These are phyloP conservation scores for Physaria fendleri DNA, from an alignment of 345 rosid species.

Conservation along the genomic window DNA sequence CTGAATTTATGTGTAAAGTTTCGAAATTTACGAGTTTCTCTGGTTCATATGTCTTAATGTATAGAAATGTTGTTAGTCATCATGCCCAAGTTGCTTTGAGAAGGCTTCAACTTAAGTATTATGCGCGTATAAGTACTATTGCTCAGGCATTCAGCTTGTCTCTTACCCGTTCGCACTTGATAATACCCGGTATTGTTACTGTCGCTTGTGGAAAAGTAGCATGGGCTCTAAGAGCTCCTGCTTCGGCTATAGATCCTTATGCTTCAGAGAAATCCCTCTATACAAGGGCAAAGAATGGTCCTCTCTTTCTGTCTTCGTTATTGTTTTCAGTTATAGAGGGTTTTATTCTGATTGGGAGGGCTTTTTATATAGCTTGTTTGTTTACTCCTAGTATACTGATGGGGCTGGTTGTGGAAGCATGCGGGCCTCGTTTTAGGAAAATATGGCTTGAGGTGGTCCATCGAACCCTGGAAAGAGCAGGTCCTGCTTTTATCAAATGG, in stretches of 20 bases:
- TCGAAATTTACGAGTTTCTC: background rate
- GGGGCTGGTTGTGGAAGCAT: slow-evolving; percentile 67
- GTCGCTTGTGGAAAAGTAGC: slow-evolving; percentile 57
- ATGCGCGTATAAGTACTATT: slow-evolving; percentile 40
- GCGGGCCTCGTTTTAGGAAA: slow-evolving; percentile 64
- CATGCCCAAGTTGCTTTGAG: slow-evolving; percentile 62
- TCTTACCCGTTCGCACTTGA: slow-evolving; percentile 58
- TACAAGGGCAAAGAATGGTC: slow-evolving; percentile 73
- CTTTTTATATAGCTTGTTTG: slow-evolving; percentile 58
- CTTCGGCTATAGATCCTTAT: slow-evolving; percentile 44
- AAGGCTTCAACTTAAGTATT: slow-evolving; percentile 45
- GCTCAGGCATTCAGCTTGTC: slow-evolving; percentile 87
- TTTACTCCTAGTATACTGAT: slow-evolving; percentile 70
- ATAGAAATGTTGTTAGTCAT: slow-evolving; percentile 37
- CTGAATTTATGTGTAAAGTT: slow-evolving; percentile 2
- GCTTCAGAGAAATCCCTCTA: slow-evolving; percentile 50
- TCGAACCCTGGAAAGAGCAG: slow-evolving; percentile 73
- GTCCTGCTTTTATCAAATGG: slow-evolving; percentile 99
- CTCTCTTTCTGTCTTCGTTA: slow-evolving; percentile 48
- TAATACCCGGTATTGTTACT: slow-evolving; percentile 55
- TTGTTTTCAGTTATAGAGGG: slow-evolving; percentile 52
- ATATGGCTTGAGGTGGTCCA: slow-evolving; percentile 70
- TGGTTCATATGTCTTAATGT: background rate
- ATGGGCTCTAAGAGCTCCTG: slow-evolving; percentile 26
- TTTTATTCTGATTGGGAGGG: slow-evolving; percentile 57